Evolutionary conservation across 306 rosid species (phyloP).

Genomic region (Cotoneaster glaucophyllus): DNA sequence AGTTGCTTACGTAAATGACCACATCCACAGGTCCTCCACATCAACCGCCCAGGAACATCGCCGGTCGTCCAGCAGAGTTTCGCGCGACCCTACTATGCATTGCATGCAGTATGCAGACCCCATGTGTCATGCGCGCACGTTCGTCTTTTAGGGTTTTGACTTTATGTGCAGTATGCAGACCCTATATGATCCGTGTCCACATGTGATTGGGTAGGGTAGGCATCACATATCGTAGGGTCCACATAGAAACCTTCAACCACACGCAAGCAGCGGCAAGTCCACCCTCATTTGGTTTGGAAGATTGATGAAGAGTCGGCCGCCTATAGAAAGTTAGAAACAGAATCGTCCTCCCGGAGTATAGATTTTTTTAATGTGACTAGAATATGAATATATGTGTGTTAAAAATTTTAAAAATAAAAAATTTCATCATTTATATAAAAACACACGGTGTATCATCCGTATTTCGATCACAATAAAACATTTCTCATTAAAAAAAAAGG

Average conservation of each 20-base stretch:
- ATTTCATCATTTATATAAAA: fast-evolving
- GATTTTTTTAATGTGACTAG: fast-evolving
- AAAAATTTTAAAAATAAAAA: no score
- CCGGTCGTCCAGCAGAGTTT: conserved; percentile 4
- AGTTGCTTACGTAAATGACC: background rate
- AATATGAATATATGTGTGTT: no score
- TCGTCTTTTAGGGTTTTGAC: background rate
- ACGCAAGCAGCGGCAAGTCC: background rate
- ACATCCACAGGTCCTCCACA: background rate
- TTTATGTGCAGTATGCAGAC: background rate
- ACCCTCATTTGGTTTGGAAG: background rate
- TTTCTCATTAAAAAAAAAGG: no score
- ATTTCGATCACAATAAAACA: fast-evolving
- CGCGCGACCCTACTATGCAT: background rate
- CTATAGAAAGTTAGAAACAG: background rate
- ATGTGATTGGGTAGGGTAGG: background rate
- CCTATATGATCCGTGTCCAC: background rate
- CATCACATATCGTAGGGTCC: no score
- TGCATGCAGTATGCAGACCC: background rate
- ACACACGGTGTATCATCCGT: fast-evolving
- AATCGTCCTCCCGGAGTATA: no score
- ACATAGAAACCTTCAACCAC: background rate
- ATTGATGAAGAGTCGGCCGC: background rate
- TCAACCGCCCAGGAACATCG: background rate
- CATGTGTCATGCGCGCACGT: conserved; percentile 8